A percentile compares a stretch with the other conserved stretches of the same genome.
Conservation (phyloP, 192 early-diverging fungal species). For the Podila clonocystis region DNA sequence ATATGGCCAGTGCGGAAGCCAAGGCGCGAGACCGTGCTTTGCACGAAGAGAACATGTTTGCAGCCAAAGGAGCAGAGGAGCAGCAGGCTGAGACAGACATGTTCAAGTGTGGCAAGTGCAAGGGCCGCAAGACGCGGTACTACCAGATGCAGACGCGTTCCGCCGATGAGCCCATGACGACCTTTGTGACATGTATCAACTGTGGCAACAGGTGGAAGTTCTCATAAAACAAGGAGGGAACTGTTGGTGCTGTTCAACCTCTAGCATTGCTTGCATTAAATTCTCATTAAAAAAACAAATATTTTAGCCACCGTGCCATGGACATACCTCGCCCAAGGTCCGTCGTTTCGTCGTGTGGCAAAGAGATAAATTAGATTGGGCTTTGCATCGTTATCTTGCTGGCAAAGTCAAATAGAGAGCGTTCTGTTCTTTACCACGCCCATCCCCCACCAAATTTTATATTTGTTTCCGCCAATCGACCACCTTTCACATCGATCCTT, state of each 20-base stretch:
- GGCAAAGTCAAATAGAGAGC: not conserved
- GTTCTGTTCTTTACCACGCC: not conserved
- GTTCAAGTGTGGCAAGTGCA: constrained; percentile 96
- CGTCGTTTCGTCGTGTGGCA: not conserved
- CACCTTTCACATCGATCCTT: not conserved
- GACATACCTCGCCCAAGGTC: not conserved
- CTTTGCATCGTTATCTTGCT: too few species aligned
- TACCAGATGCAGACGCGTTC: constrained; percentile 97
- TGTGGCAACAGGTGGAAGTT: constrained; percentile 92
- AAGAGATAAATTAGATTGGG: not conserved
- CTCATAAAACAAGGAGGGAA: constrained; percentile 10
- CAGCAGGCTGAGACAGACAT: constrained; percentile 87
- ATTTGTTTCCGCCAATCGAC: not conserved
- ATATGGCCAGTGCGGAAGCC: constrained; percentile 92
- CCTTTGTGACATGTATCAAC: constrained; percentile 91
- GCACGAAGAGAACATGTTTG: constrained; percentile 76
- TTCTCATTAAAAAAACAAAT: not conserved
- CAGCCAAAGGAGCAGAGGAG: constrained; percentile 79
- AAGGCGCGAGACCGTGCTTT: constrained; percentile 77
- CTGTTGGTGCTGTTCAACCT: not conserved
- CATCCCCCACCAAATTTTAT: not conserved
- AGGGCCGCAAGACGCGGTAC: constrained; percentile 85
- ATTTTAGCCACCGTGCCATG: too few species aligned
- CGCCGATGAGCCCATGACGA: constrained; percentile 99
- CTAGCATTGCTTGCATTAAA: too few species aligned